Conservation (phyloP, 2,329 filamentous ascomycete genomes). For the Ophiosphaerella narmari region DNA sequence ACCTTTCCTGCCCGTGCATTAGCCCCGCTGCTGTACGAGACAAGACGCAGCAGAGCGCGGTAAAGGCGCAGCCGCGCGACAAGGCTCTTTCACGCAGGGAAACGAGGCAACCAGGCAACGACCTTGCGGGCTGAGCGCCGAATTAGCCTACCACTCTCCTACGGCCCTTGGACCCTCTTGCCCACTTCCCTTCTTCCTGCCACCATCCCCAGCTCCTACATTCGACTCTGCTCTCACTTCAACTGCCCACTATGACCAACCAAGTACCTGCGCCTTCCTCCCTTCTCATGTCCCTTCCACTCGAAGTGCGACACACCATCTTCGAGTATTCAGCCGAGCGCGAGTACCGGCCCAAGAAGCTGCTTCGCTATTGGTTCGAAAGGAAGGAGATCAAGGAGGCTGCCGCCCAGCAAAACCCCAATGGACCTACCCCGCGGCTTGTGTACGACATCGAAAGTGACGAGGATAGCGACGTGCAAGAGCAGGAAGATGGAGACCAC, state of each 20-base stretch:
- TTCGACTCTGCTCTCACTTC: neutral
- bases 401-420: conserved; percentile 19
- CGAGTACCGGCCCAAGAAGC: conserved; percentile 23
- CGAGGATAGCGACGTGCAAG: conserved; percentile 7
- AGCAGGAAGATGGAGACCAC: conserved; percentile 3
- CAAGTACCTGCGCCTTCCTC: conserved; percentile 2
- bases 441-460: conserved; percentile 14
- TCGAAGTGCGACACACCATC: conserved; percentile 40
- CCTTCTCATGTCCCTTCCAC: conserved; percentile 30
- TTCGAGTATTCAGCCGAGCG: conserved; percentile 27
- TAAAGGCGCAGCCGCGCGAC: neutral
- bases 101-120: neutral
- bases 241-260: conserved; percentile 8
- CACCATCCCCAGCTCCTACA: neutral
- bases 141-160: too few relatives aligned
- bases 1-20: neutral
- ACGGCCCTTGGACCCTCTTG: too few relatives aligned
- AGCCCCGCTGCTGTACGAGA: neutral
- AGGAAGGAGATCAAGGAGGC: conserved; percentile 32
- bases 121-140: too few relatives aligned
- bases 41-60: neutral
- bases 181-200: too few relatives aligned
- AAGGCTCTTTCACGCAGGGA: neutral
- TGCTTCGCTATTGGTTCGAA: conserved; percentile 44
- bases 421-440: conserved; percentile 7